Evolutionary conservation across 805 yeast genomes (phyloP).

Genomic region (Metahyphopichia silvanorum): DNA sequence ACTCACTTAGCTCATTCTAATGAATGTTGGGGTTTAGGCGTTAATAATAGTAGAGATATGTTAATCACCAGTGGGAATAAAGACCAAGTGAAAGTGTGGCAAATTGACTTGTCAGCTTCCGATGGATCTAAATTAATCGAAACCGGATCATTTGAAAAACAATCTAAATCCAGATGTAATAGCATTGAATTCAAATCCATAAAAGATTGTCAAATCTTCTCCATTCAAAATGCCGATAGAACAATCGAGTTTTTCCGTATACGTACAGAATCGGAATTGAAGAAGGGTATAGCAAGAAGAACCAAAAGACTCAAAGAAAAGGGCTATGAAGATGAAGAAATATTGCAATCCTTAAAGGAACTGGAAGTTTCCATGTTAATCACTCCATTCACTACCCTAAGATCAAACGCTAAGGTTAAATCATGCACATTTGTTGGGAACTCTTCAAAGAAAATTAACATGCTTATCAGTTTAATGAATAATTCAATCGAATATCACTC

Average conservation of each 20-base stretch:
- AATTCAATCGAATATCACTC: conserved; percentile 73
- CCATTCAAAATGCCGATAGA: conserved; percentile 75
- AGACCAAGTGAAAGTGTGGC: conserved; percentile 83
- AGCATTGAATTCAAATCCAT: conserved; percentile 48
- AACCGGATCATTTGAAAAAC: conserved; percentile 69
- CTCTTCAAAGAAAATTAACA: conserved; percentile 48
- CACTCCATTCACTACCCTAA: conserved; percentile 65
- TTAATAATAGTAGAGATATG: conserved; percentile 38
- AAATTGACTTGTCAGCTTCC: conserved; percentile 50
- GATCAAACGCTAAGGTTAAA: conserved; percentile 62
- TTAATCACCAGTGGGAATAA: conserved; percentile 75
- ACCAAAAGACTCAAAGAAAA: conserved; percentile 74
- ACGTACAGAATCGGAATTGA: conserved; percentile 72
- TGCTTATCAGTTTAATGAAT: conserved; percentile 64
- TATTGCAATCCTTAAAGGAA: conserved; percentile 39
- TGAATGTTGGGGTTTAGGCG: conserved; percentile 85
- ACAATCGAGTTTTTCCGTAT: conserved; percentile 77
- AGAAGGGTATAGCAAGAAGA: conserved; percentile 73
- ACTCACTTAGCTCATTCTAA: conserved; percentile 92
- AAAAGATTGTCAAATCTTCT: conserved; percentile 46
- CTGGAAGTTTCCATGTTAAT: conserved; percentile 55
- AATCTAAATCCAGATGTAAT: conserved; percentile 68
- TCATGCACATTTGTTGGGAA: conserved; percentile 61
- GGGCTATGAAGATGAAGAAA: conserved; percentile 57
- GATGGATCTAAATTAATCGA: conserved; percentile 50